Evolutionary conservation across 371 early-diverging fungal species (phyloP).

Genomic region (Funneliformis caledonium): DNA sequence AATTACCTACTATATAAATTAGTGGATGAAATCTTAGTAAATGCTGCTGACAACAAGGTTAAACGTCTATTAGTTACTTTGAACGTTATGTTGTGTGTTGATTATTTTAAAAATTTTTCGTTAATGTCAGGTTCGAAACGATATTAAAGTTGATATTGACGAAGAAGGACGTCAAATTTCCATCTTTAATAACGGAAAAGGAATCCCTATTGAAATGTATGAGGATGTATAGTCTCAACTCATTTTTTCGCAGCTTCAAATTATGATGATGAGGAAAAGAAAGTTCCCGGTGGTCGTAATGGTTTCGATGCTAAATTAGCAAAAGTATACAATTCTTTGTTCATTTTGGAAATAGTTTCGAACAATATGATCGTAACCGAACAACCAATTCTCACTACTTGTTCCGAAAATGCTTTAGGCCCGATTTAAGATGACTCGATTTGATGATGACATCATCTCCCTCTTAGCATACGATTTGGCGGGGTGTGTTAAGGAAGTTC

Average conservation of each 20-base stretch:
- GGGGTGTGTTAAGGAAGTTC: conserved; percentile 83
- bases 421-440: conserved; percentile 93
- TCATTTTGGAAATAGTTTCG: conserved; percentile 92
- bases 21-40: conserved; percentile 99
- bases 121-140: conserved; percentile 81
- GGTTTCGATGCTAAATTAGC: conserved; percentile 99
- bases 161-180: conserved; percentile 78
- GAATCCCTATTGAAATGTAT: conserved; percentile 98
- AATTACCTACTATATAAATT: conserved; percentile 97
- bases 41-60: conserved; percentile 91
- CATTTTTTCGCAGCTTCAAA: conserved; percentile 98
- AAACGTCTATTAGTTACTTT: too few relatives aligned
- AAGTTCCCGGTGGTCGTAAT: conserved; percentile 99
- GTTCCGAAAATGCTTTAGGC: conserved; percentile 68
- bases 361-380: conserved; percentile 87
- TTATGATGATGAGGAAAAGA: conserved; percentile 98
- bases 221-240: conserved; percentile 91
- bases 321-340: conserved; percentile 98
- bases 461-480: conserved; percentile 98
- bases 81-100: too few relatives aligned
- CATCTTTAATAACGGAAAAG: conserved; percentile 96
- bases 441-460: conserved; percentile 90
- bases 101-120: too few relatives aligned
- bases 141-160: conserved; percentile 94
- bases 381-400: too few relatives aligned